Conservation (phyloP, 495 filamentous ascomycete genomes). For the Astrothelium subdiscretum region DNA sequence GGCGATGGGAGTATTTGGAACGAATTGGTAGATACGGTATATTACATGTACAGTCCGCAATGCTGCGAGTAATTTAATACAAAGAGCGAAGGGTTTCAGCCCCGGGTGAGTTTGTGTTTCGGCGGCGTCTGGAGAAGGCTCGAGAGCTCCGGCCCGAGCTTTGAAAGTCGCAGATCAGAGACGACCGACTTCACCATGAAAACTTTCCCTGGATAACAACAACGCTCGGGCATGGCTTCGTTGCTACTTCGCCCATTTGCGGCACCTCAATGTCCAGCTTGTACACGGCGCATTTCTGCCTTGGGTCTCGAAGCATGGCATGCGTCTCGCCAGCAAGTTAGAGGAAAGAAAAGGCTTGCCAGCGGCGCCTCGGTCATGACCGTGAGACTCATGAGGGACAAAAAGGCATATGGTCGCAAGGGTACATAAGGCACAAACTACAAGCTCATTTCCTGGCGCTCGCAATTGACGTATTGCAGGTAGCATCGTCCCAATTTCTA, state of each 20-base stretch:
- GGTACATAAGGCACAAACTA: too few relatives aligned
- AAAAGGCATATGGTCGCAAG: constrained; percentile 47
- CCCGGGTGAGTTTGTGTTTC: not conserved
- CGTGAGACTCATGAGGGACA: constrained; percentile 48
- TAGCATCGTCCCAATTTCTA: constrained; percentile 39
- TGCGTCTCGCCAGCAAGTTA: constrained; percentile 31
- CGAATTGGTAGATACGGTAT: not conserved
- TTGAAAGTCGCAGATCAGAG: not conserved
- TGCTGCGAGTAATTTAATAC: not conserved
- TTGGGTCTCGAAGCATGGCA: constrained; percentile 11
- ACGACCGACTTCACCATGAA: not conserved
- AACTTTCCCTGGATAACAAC: not conserved
- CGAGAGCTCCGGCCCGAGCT: not conserved
- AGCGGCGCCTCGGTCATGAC: constrained; percentile 39
- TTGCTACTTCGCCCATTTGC: constrained; percentile 12
- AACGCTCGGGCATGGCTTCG: not conserved
- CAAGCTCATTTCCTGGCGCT: not conserved
- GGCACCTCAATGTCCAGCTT: constrained; percentile 24
- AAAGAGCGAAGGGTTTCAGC: not conserved
- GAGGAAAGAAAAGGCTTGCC: constrained; percentile 42
- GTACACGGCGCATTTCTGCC: constrained; percentile 19
- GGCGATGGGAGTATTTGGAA: not conserved
- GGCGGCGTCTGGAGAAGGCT: not conserved
- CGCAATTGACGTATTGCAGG: constrained; percentile 25
- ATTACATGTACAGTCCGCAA: not conserved